These are phyloP conservation scores for Salix udensis DNA, from an alignment of 345 rosid species.

Conservation along the genomic window DNA sequence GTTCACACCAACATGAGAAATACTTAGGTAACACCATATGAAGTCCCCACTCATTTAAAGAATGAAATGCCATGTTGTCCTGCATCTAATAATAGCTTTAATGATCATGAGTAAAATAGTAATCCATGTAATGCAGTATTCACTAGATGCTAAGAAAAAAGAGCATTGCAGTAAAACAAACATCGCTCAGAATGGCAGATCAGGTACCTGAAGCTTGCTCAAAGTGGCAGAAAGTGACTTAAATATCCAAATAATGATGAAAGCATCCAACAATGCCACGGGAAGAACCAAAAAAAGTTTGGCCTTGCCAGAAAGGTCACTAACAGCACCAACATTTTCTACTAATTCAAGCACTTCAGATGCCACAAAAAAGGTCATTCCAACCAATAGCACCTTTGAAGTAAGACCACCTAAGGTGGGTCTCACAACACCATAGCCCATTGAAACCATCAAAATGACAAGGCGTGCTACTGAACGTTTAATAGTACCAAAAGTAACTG, in stretches of 20 bases:
- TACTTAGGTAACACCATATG: neutral
- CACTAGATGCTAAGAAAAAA: neutral
- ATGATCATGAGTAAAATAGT: neutral
- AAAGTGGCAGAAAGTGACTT: constrained; percentile 84
- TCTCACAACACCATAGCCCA: constrained; percentile 98
- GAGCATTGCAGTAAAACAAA: neutral
- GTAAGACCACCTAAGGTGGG: constrained; percentile 92
- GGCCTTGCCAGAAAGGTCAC: constrained; percentile 90
- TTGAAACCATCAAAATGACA: constrained; percentile 78
- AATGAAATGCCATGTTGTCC: neutral
- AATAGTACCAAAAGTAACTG: constrained; percentile 76
- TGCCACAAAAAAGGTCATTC: constrained; percentile 75
- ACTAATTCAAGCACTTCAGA: constrained; percentile 90
- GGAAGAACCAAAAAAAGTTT: constrained; percentile 80
- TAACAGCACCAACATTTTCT: constrained; percentile 85
- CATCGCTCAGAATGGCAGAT: constrained; percentile 5
- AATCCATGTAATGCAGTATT: neutral
- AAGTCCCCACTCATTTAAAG: neutral
- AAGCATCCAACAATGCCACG: constrained; percentile 84
- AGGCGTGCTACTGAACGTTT: constrained; percentile 74
- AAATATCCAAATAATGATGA: constrained; percentile 92
- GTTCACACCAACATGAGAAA: neutral
- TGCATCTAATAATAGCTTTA: neutral
- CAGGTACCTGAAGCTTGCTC: constrained; percentile 80
- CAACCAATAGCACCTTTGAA: constrained; percentile 86